phyloP scores from a whole-genome alignment of 192 early-diverging fungal genomes.

The Entophlyctis helioformis region DNA sequence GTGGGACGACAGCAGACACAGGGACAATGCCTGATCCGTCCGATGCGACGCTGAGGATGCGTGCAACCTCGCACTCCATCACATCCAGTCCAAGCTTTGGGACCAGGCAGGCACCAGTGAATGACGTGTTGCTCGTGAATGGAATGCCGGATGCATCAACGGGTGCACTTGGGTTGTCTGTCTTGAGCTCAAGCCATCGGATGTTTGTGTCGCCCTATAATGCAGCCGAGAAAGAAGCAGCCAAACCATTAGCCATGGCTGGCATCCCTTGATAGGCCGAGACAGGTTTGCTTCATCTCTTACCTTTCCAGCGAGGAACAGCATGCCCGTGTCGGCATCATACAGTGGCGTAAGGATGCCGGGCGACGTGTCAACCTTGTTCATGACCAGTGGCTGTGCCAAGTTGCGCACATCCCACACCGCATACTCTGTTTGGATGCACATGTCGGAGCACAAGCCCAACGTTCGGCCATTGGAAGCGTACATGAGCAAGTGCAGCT shows the following conservation, averaged over 20 bases:
- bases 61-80: constrained; percentile 34
- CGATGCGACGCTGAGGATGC: constrained; percentile 43
- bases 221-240: no score
- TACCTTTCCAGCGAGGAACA: constrained; percentile 59
- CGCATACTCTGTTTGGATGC: constrained; percentile 51
- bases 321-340: constrained; percentile 68
- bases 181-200: constrained; percentile 52
- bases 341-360: constrained; percentile 60
- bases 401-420: constrained; percentile 67
- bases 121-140: constrained; percentile 20
- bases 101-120: constrained; percentile 48
- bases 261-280: no score
- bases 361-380: constrained; percentile 53
- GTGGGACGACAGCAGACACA: constrained; percentile 53
- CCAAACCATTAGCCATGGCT: no score
- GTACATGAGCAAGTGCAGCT: no score
- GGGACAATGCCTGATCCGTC: constrained; percentile 54
- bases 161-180: constrained; percentile 9
- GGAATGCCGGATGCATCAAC: constrained; percentile 32
- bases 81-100: constrained; percentile 62
- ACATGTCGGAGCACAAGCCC: not conserved
- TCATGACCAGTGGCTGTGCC: constrained; percentile 38
- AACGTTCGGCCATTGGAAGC: not conserved
- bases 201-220: constrained; percentile 55
- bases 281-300: no score